Conservation (phyloP, 305 asterid species). For the Solanum hybrid region DNA sequence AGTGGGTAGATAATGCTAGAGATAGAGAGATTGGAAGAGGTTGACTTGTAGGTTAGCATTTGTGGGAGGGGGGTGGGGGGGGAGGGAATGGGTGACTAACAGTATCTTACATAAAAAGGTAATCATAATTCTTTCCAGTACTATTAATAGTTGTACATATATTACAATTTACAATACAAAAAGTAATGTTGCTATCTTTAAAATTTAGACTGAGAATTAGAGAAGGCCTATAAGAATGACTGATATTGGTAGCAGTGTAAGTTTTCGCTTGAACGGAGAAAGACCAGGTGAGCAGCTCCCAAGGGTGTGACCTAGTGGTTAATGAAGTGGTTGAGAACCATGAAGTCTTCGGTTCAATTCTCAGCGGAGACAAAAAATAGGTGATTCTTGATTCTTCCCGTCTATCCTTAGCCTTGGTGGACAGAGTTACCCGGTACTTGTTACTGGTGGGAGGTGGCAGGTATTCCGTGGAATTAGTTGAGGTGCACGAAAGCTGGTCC, state of each 20-base stretch:
- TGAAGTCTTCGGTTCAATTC: background rate
- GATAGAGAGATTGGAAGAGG: background rate
- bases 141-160: too few species aligned
- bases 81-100: too few species aligned
- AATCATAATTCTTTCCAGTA: too few species aligned
- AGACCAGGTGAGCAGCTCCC: background rate
- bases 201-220: background rate
- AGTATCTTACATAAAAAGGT: too few species aligned
- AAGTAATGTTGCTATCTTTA: too few species aligned
- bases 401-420: background rate
- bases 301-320: too few species aligned
- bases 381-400: background rate
- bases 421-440: background rate
- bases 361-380: background rate
- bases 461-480: background rate
- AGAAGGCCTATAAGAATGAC: background rate
- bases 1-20: background rate
- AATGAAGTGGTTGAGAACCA: background rate
- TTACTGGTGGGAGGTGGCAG: background rate
- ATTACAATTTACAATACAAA: too few species aligned
- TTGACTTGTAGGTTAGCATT: too few species aligned
- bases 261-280: background rate
- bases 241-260: background rate
- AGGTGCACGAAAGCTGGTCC: background rate
- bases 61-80: too few species aligned